Evolutionary conservation across 345 rosid species (phyloP).

Genomic region (Lumnitzera littorea): DNA sequence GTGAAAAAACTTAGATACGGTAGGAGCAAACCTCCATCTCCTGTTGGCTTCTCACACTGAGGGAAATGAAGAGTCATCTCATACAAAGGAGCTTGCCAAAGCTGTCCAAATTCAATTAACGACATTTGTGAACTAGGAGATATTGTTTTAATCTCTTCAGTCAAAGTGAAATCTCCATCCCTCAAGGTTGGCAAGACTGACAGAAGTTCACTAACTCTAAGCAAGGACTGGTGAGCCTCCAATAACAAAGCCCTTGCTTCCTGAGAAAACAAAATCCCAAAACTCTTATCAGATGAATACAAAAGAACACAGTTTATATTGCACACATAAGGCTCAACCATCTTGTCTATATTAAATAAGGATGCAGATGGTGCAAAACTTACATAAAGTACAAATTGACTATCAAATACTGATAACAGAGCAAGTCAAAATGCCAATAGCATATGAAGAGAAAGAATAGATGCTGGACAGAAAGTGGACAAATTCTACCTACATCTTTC

Average conservation of each 20-base stretch:
- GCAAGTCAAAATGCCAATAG: too few relatives aligned
- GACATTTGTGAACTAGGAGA: constrained; percentile 22
- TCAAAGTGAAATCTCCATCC: constrained; percentile 16
- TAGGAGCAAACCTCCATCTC: constrained; percentile 23
- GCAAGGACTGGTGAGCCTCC: constrained; percentile 43
- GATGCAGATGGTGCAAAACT: too few relatives aligned
- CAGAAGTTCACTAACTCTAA: constrained; percentile 37
- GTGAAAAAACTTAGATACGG: not conserved
- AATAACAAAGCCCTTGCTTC: constrained; percentile 39
- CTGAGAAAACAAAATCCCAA: too few relatives aligned
- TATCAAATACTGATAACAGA: too few relatives aligned
- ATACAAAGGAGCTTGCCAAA: constrained; percentile 75
- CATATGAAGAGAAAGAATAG: too few relatives aligned
- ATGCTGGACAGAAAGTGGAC: too few relatives aligned
- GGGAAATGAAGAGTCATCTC: constrained; percentile 46
- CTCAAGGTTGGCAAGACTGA: constrained; percentile 31
- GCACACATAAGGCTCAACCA: too few relatives aligned
- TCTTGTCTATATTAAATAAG: too few relatives aligned
- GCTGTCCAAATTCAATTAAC: constrained; percentile 55
- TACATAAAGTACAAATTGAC: too few relatives aligned
- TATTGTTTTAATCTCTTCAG: constrained; percentile 8
- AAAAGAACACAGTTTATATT: too few relatives aligned
- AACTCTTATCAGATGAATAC: too few relatives aligned
- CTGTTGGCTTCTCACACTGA: constrained; percentile 6
- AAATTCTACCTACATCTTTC: too few relatives aligned